Percentiles rank a stretch among this genome's conserved stretches.
These are phyloP conservation scores for Solanum sitiens DNA, from an alignment of 257 asterid genomes.

Conservation along the genomic window DNA sequence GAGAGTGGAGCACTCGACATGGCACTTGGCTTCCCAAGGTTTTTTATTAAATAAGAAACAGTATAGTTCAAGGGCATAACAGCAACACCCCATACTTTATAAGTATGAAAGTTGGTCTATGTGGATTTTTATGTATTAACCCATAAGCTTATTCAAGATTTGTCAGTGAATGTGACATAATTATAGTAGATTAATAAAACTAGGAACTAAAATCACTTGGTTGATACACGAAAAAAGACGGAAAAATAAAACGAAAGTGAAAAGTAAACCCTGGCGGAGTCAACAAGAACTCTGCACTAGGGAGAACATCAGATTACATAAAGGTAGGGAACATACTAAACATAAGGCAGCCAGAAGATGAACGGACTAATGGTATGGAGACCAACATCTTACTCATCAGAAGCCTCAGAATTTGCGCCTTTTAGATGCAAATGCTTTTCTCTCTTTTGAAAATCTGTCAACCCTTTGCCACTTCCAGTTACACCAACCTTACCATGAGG, in stretches of 20 bases:
- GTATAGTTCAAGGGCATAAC: neutral
- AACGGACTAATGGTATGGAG: neutral
- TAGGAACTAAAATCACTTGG: neutral
- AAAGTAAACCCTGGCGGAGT: neutral
- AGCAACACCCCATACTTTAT: neutral
- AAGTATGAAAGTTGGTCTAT: neutral
- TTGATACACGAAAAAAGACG: neutral
- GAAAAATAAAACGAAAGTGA: neutral
- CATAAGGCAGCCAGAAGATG: neutral
- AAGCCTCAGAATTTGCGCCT: conserved; percentile 54
- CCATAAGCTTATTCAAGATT: neutral
- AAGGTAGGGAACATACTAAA: neutral
- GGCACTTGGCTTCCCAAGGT: neutral
- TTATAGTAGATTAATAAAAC: neutral
- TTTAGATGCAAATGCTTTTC: conserved; percentile 94
- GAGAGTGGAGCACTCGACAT: neutral
- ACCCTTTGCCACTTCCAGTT: conserved; percentile 93
- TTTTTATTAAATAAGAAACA: neutral
- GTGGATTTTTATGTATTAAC: neutral
- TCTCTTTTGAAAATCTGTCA: conserved; percentile 91
- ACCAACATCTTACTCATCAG: conserved; percentile 29
- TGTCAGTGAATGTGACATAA: neutral
- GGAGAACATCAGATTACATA: neutral
- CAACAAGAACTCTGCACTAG: neutral
- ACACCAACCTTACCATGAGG: conserved; percentile 95